Evolutionary conservation across 208 protist genomes (phyloP), one percentile per base, ranked within the genome.

Genomic region (Acanthamoeba castellanii): DNA sequence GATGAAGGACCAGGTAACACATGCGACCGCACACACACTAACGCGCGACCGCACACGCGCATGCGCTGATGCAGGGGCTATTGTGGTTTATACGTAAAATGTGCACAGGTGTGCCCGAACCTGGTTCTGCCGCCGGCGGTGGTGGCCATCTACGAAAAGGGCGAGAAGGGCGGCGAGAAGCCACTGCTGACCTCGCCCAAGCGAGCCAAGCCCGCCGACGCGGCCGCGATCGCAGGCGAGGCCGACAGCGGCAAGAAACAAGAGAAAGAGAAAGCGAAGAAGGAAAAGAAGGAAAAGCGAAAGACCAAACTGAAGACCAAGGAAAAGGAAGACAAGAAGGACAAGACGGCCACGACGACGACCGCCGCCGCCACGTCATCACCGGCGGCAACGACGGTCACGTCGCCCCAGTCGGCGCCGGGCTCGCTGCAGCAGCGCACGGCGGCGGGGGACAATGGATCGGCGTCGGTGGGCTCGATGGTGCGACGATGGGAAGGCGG

Each of bases 1-100:
- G 59, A 91, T 91, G 84, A 91, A n/a, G 57, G 34, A 91, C 16
- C 3, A 91, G n/a, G n/a, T n/a, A n/a, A n/a, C n/a, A n/a, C n/a
- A n/a, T n/a, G n/a, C n/a, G n/a, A n/a, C n/a, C n/a, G n/a, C n/a
- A n/a, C n/a, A n/a, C n/a, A n/a, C n/a, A n/a, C n/a, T n/a, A n/a
- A n/a, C n/a, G n/a, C n/a, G n/a, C n/a, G n/a, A n/a, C n/a, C n/a
- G n/a, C n/a, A n/a, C n/a, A n/a, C n/a, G n/a, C n/a, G n/a, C n/a
- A n/a, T n/a, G n/a, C n/a, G n/a, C n/a, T n/a, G n/a, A n/a, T n/a
- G n/a, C n/a, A n/a, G n/a, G n/a, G n/a, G n/a, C n/a, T n/a, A n/a
- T n/a, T n/a, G n/a, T n/a, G n/a, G n/a, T n/a, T n/a, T n/a, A n/a
- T n/a, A n/a, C n/a, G n/a, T n/a, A n/a, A n/a, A n/a, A n/a, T n/a